Evolutionary conservation across 225 moss, liverwort and hornwort genomes (phyloP).

Genomic region (Ulota crispa): DNA sequence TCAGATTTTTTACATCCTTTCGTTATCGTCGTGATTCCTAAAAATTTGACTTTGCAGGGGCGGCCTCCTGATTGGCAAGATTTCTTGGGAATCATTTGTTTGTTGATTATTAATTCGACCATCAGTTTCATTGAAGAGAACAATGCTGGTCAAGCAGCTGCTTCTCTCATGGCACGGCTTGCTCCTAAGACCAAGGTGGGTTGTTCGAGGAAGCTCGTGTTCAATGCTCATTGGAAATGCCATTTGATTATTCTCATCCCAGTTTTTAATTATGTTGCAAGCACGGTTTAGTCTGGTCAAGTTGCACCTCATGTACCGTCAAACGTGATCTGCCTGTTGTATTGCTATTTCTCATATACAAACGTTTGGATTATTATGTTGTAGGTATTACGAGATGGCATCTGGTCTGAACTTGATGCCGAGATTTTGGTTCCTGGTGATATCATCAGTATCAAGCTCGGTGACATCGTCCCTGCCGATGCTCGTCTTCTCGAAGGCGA

Average conservation of each 20-base stretch:
- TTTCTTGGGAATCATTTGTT: conserved; percentile 57
- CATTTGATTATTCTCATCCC: not conserved
- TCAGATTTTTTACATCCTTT: not conserved
- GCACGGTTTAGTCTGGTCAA: not conserved
- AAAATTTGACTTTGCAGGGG: conserved; percentile 33
- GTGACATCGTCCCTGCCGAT: conserved; percentile 62
- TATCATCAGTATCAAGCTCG: conserved; percentile 60
- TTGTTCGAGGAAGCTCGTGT: not conserved
- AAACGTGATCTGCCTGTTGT: not conserved
- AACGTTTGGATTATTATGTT: not conserved
- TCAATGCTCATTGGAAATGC: not conserved
- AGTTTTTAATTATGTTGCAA: not conserved
- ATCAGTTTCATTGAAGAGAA: conserved; percentile 67
- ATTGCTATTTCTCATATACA: not conserved
- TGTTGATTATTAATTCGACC: conserved; percentile 58
- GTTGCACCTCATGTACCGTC: not conserved
- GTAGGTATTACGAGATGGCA: conserved; percentile 54
- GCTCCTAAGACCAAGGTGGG: conserved; percentile 64
- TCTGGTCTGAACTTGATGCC: conserved; percentile 52
- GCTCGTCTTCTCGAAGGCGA: conserved; percentile 61
- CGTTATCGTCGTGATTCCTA: not conserved
- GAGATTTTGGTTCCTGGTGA: conserved; percentile 60
- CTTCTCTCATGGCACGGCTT: conserved; percentile 62
- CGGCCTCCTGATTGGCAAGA: conserved; percentile 67
- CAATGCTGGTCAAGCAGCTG: conserved; percentile 58